Evolutionary conservation across 2,329 filamentous ascomycete species (phyloP).

Genomic region (Colletotrichum sidae): DNA sequence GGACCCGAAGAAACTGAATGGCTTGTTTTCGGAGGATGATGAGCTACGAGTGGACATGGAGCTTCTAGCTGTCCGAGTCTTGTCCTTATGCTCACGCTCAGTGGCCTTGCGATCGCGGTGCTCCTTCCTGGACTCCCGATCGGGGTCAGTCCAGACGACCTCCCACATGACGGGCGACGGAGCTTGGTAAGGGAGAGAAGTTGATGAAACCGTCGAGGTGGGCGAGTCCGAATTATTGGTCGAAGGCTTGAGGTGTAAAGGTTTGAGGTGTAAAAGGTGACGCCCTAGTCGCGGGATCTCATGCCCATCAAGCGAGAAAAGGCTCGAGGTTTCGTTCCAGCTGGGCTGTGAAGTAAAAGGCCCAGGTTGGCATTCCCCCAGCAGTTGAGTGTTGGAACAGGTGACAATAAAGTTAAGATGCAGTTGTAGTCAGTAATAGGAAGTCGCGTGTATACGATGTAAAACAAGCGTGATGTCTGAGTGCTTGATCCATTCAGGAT

Average conservation of each 20-base stretch:
- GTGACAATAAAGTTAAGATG: conserved; percentile 32
- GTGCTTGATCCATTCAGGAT: conserved; percentile 4
- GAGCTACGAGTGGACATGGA: conserved; percentile 59
- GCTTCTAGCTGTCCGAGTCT: conserved; percentile 45
- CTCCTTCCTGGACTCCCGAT: conserved; percentile 65
- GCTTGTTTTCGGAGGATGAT: conserved; percentile 52
- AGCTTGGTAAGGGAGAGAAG: background rate
- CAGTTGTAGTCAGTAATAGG: conserved; percentile 14
- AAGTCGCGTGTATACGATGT: conserved; percentile 22
- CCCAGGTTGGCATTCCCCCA: conserved; percentile 1
- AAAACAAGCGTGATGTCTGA: conserved; percentile 19
- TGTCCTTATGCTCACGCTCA: conserved; percentile 48
- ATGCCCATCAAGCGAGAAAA: conserved; percentile 19
- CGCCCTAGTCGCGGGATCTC: background rate
- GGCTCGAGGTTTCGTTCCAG: background rate
- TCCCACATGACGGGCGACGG: conserved; percentile 63
- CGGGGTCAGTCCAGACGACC: conserved; percentile 68
- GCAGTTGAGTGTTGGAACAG: conserved; percentile 5
- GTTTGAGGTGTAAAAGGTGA: no score
- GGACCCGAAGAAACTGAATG: conserved; percentile 57
- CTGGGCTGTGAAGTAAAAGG: background rate
- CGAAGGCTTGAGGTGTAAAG: no score
- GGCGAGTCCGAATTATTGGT: no score
- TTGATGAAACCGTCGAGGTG: background rate
- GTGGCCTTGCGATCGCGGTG: conserved; percentile 61